These are phyloP conservation scores for Lizanozyma gosingica DNA, from an alignment of 1,139 yeast species.

Conservation along the genomic window DNA sequence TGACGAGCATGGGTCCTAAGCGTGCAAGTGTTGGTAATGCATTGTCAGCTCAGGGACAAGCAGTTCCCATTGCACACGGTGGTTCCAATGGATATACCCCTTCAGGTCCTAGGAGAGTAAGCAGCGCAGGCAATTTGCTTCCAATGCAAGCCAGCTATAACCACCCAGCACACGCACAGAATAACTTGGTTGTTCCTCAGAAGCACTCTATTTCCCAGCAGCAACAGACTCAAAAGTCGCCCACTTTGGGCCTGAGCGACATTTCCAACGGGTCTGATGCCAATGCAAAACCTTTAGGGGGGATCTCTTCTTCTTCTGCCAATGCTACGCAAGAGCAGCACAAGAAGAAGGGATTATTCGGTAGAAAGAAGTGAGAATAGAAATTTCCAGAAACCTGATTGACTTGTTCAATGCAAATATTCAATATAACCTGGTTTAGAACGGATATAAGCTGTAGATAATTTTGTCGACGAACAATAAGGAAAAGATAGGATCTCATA, in stretches of 20 bases:
- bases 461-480: no score
- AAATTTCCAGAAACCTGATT: no score
- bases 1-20: constrained; percentile 2
- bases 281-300: constrained; percentile 29
- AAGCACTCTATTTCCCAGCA: constrained; percentile 1
- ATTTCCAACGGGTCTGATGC: constrained; percentile 10
- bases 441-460: no score
- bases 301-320: constrained; percentile 14
- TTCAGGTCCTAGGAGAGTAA: not conserved
- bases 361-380: constrained; percentile 13
- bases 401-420: no score
- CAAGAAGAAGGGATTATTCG: constrained; percentile 28
- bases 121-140: not conserved
- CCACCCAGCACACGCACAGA: not conserved
- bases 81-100: not conserved
- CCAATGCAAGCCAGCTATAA: not conserved
- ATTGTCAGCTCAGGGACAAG: constrained; percentile 8
- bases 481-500: no score
- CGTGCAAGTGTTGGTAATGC: constrained; percentile 3
- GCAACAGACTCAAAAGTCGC: constrained; percentile 14
- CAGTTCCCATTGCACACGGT: not conserved
- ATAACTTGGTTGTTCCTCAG: not conserved
- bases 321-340: constrained; percentile 14
- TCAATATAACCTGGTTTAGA: no score
- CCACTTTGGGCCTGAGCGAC: constrained; percentile 2